Percentiles rank a stretch among this genome's conserved stretches.
phyloP scores from a whole-genome alignment of 139 green algal species.

The Diplosphaera chodatii region DNA sequence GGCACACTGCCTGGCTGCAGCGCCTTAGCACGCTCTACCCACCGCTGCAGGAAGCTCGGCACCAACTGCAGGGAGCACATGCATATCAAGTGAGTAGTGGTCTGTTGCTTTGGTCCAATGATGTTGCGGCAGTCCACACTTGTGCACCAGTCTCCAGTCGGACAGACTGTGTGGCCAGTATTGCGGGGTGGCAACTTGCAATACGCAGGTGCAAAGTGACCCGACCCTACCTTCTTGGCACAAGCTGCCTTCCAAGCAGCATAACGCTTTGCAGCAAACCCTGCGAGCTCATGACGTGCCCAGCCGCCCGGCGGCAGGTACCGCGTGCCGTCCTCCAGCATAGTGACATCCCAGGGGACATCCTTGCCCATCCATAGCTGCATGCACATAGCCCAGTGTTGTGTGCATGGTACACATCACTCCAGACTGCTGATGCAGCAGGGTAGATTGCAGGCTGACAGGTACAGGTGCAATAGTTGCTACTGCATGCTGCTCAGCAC shows the following conservation, averaged over 20 bases:
- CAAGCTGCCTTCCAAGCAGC: neutral
- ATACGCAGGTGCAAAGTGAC: neutral
- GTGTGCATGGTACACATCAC: neutral
- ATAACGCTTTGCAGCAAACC: neutral
- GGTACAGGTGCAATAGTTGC: no score
- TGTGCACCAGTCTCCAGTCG: no score
- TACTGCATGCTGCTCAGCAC: no score
- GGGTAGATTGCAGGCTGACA: no score
- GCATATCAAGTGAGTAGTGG: no score
- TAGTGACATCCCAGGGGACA: neutral
- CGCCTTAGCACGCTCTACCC: neutral
- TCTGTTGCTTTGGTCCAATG: no score
- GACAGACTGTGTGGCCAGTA: no score
- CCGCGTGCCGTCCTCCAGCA: neutral
- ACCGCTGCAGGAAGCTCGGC: neutral
- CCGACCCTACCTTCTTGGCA: neutral
- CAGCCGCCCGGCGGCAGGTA: neutral
- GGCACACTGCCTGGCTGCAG: neutral
- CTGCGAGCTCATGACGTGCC: neutral
- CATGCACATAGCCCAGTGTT: neutral
- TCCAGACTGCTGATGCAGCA: no score
- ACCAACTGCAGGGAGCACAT: no score
- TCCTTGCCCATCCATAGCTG: neutral
- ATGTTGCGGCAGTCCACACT: no score
- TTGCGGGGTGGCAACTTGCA: no score